Conservation (phyloP, 192 early-diverging fungal genomes). For the Dissophora ornata region DNA sequence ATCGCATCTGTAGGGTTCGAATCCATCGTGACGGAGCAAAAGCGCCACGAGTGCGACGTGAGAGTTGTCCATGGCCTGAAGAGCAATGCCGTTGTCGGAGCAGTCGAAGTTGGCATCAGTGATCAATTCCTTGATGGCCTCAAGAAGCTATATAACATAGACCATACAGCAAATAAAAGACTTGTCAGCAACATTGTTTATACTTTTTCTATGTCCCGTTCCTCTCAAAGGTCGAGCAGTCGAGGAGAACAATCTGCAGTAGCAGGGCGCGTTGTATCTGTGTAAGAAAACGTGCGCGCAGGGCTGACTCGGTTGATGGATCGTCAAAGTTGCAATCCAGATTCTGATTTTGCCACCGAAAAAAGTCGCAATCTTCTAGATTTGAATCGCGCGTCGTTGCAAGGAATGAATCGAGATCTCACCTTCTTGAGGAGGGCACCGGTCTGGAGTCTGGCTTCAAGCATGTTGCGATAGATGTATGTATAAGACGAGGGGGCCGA, state of each 20-base stretch:
- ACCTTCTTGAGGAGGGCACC: slow-evolving; percentile 87
- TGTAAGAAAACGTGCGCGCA: no score
- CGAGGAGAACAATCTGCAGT: no score
- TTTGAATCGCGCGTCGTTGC: not conserved
- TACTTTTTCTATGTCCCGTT: no score
- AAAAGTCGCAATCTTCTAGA: not conserved
- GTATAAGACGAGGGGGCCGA: not conserved
- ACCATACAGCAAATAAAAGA: no score
- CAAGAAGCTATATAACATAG: slow-evolving; percentile 69
- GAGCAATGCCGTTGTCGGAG: slow-evolving; percentile 90
- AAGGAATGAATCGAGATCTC: slow-evolving; percentile 41
- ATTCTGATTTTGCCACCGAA: slow-evolving; percentile 13
- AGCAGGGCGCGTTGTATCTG: no score
- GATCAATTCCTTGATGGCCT: slow-evolving; percentile 98
- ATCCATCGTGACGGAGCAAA: slow-evolving; percentile 82
- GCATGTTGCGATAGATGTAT: slow-evolving; percentile 63
- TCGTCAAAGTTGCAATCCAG: not conserved
- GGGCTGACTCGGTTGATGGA: no score
- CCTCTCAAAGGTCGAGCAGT: no score
- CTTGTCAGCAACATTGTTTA: no score
- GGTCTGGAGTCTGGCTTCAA: slow-evolving; percentile 92
- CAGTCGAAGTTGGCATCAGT: slow-evolving; percentile 98
- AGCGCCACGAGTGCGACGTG: slow-evolving; percentile 95
- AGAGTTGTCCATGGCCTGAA: slow-evolving; percentile 99
- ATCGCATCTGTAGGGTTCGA: slow-evolving; percentile 92